A percentile compares a stretch with the other conserved stretches of the same genome.
Conservation (phyloP, 2,329 filamentous ascomycete species). For the Alternaria solani region DNA sequence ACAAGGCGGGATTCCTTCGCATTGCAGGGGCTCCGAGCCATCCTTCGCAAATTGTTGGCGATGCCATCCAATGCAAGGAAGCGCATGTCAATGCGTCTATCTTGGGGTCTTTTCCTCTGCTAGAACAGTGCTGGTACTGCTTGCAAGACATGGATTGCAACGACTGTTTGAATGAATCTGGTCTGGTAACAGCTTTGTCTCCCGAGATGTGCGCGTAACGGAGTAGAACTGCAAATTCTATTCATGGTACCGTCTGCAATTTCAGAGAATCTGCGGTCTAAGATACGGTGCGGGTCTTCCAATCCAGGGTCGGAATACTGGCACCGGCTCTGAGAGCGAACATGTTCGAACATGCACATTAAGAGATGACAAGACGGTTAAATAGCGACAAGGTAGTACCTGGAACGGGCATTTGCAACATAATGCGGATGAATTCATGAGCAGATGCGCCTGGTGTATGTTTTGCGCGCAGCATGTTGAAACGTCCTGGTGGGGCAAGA, state of each 20-base stretch:
- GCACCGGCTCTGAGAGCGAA: not conserved
- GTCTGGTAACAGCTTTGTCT: not conserved
- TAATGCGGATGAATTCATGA: not conserved
- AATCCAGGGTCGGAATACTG: not conserved
- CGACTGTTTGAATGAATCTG: not conserved
- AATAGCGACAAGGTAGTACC: conserved; percentile 1
- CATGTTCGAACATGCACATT: not conserved
- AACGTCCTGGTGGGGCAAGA: conserved; percentile 28
- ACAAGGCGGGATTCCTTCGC: conserved; percentile 25
- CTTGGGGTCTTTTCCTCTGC: not conserved
- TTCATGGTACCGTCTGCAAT: conserved; percentile 19
- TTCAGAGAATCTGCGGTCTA: conserved; percentile 11
- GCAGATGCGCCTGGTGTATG: not conserved
- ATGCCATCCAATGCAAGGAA: not conserved
- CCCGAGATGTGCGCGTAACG: not conserved
- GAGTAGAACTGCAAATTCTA: conserved; percentile 6
- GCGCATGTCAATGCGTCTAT: not conserved
- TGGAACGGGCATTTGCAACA: not conserved
- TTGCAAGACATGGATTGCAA: not conserved
- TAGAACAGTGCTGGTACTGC: not conserved
- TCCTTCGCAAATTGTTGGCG: conserved; percentile 7
- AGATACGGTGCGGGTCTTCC: conserved; percentile 8
- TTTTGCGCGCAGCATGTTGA: conserved; percentile 20
- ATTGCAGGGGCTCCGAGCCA: conserved; percentile 27
- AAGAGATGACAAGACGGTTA: not conserved